Conservation (phyloP, 495 filamentous ascomycete species). For the Penicillium mononematosum region DNA sequence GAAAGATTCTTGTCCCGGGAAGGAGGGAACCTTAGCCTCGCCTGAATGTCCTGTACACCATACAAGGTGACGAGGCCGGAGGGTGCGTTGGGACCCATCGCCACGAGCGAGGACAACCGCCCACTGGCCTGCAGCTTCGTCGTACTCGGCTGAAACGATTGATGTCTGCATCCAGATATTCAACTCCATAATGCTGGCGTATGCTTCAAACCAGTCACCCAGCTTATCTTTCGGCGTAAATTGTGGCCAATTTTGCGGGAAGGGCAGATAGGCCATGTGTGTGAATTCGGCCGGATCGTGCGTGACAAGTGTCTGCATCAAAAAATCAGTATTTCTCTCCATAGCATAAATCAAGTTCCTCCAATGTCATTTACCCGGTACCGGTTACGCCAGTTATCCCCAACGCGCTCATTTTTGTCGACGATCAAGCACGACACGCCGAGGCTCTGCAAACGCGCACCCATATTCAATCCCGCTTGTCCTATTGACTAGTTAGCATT, state of each 20-base stretch:
- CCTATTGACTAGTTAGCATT: constrained; percentile 28
- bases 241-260: constrained; percentile 64
- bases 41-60: constrained; percentile 54
- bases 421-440: constrained; percentile 62
- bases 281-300: constrained; percentile 74
- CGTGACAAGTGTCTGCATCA: constrained; percentile 25
- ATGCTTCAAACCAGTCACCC: constrained; percentile 73
- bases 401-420: constrained; percentile 63
- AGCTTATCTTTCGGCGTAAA: constrained; percentile 81
- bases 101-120: constrained; percentile 54
- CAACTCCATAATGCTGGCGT: constrained; percentile 69
- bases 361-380: constrained; percentile 36
- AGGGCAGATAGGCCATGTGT: constrained; percentile 70
- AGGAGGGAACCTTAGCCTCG: constrained; percentile 45
- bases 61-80: constrained; percentile 48
- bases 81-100: constrained; percentile 37
- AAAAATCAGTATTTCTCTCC: not conserved
- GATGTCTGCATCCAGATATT: constrained; percentile 67
- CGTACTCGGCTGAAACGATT: constrained; percentile 52
- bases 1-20: constrained; percentile 45
- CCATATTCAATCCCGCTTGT: constrained; percentile 57
- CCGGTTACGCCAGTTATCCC: constrained; percentile 76
- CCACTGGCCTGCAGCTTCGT: constrained; percentile 56
- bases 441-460: constrained; percentile 68
- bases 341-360: not conserved